A percentile compares a stretch with the other conserved stretches of the same genome.
phyloP scores from a whole-genome alignment of 2,329 filamentous ascomycete species.

The Pochonia chlamydosporia region DNA sequence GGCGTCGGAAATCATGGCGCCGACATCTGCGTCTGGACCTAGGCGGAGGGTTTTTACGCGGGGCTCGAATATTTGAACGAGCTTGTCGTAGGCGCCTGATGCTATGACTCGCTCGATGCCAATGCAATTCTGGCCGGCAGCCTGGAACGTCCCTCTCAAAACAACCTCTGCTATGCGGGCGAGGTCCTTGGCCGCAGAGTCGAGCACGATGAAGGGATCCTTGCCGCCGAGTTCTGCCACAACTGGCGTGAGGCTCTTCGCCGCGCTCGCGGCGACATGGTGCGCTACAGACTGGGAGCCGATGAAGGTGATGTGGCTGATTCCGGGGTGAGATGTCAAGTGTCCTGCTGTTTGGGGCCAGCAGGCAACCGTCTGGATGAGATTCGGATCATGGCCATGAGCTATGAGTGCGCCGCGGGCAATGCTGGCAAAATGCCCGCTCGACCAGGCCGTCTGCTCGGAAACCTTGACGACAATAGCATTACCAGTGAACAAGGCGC shows the following conservation, averaged over 20 bases:
- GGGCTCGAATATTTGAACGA: constrained; percentile 65
- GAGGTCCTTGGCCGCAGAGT: constrained; percentile 64
- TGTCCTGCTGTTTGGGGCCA: constrained; percentile 78
- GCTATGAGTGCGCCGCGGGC: constrained; percentile 71
- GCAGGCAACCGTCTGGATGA: constrained; percentile 82
- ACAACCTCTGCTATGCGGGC: constrained; percentile 73
- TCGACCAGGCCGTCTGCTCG: constrained; percentile 93
- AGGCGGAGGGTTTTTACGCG: constrained; percentile 70
- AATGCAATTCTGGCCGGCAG: constrained; percentile 94
- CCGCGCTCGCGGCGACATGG: constrained; percentile 79
- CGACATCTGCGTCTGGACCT: constrained; percentile 75
- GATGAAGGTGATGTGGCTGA: constrained; percentile 93
- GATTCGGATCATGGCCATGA: constrained; percentile 74
- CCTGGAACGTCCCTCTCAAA: constrained; percentile 90
- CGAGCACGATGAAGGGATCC: constrained; percentile 83
- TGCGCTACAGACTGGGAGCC: constrained; percentile 83
- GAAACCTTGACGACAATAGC: constrained; percentile 89
- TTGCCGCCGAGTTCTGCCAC: constrained; percentile 93
- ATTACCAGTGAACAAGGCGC: constrained; percentile 85
- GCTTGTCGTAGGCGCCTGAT: constrained; percentile 66
- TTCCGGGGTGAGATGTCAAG: constrained; percentile 76
- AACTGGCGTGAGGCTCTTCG: constrained; percentile 79
- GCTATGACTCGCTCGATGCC: constrained; percentile 92
- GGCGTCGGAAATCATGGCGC: constrained; percentile 79
- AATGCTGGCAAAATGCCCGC: constrained; percentile 73